Evolutionary conservation across 2,329 filamentous ascomycete species (phyloP), one percentile per base, ranked within the genome.

Genomic region (Penicillium olsonii): DNA sequence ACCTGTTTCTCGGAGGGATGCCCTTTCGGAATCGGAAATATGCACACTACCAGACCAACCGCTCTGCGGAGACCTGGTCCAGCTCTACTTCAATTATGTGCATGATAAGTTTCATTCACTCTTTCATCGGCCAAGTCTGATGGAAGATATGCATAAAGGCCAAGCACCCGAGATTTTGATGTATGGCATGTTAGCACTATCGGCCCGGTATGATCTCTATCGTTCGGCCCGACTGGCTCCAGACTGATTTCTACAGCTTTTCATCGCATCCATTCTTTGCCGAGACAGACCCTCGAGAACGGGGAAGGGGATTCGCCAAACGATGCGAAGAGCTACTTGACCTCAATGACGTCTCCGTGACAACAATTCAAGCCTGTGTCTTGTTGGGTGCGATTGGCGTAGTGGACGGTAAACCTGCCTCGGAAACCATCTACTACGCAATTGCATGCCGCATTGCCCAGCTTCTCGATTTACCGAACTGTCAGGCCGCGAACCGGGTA

Each of bases 291-390:
- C 55, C 52, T 15, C 43, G 56, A 44, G 48, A 47, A 37, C 51
- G 50, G 46, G 55, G 52, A 22, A 53, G 42, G 45, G 35, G 10
- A 24, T 61, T 51, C 49, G 56, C 47, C 14, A 50, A 50, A 45
- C 42, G 40, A 31, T 53, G 56, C 31, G 38, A 53, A 18, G 20
- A 33, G 31, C 38, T 67, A 1, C 57, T 73, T 6, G 59, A 72
- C 43, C 50, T 74, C 19, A 66, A 69, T 7, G 60, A 70, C n/a
- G 62, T 74, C 14, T 69, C 66, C 4, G 45, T 75, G 15, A 59
- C 45, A 2, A 74, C 68, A 1, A 60, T 75, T 9, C 74, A 75
- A 53, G 69, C 69, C 5, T 71, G 69, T 35, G 65, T 76, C 5
- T 54, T 76, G 5, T 54, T 75, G 0, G 73, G 69, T 2, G 68